Conservation (phyloP, 2,329 filamentous ascomycete genomes). For the Penicillium brasilianum region DNA sequence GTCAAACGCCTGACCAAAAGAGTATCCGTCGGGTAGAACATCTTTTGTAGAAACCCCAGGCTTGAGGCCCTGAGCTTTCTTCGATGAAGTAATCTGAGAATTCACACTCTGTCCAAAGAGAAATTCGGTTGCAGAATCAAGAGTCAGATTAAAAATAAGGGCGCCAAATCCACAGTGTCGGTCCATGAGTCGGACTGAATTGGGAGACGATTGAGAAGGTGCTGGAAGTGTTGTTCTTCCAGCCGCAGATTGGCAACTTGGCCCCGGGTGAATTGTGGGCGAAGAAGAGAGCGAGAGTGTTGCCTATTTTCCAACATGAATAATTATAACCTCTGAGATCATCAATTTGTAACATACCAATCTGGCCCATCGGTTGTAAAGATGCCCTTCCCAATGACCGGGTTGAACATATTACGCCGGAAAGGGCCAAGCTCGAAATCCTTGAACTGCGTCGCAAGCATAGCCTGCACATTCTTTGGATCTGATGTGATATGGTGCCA, state of each 20-base stretch:
- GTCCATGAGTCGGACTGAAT: conserved; percentile 61
- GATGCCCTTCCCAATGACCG: conserved; percentile 55
- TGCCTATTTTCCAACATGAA: conserved; percentile 55
- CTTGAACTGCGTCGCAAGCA: conserved; percentile 2
- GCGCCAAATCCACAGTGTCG: conserved; percentile 62
- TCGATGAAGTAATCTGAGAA: conserved; percentile 5
- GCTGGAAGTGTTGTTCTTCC: conserved; percentile 63
- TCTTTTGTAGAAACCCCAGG: neutral
- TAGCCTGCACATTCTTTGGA: conserved; percentile 1
- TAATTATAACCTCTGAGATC: conserved; percentile 29
- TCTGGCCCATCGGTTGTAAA: conserved; percentile 37
- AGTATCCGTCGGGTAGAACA: neutral
- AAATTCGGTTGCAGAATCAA: conserved; percentile 69
- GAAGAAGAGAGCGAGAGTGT: conserved; percentile 48
- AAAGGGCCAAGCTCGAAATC: conserved; percentile 16
- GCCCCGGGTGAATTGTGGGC: conserved; percentile 59
- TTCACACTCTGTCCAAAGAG: conserved; percentile 60
- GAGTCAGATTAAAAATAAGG: conserved; percentile 68
- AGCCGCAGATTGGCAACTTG: conserved; percentile 60
- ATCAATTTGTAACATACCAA: neutral
- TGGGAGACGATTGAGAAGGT: conserved; percentile 38
- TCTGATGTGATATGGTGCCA: neutral
- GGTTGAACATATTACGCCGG: conserved; percentile 39
- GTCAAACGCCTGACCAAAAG: conserved; percentile 10
- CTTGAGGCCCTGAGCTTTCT: neutral